These are phyloP conservation scores for Bipolaris oryzae DNA, from an alignment of 2,329 filamentous ascomycete species.

Conservation along the genomic window DNA sequence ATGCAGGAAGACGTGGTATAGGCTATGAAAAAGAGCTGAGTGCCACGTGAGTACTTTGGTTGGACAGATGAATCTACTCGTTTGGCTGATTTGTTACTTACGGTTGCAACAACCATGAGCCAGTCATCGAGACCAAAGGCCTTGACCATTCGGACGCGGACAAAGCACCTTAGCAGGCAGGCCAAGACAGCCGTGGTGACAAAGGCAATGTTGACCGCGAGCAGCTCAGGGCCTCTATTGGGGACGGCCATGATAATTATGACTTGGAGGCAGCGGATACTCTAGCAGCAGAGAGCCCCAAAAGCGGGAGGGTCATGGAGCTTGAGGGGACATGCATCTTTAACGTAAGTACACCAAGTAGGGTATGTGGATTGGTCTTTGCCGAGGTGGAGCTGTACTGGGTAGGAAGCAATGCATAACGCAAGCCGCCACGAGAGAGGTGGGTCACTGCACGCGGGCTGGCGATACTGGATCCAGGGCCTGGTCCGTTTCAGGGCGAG, in stretches of 20 bases:
- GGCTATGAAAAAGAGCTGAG: conserved; percentile 31
- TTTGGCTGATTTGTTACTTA: conserved; percentile 17
- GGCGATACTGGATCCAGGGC: conserved; percentile 20
- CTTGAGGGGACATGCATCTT: conserved; percentile 16
- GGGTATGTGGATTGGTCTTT: not conserved
- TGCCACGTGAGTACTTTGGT: conserved; percentile 3
- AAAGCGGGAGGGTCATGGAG: conserved; percentile 1
- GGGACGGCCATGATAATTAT: conserved; percentile 34
- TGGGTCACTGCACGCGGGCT: conserved; percentile 22
- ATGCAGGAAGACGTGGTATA: conserved; percentile 36
- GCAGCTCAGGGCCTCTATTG: conserved; percentile 43
- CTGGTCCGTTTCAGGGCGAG: conserved; percentile 29
- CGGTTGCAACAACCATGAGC: conserved; percentile 42
- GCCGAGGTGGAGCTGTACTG: conserved; percentile 18
- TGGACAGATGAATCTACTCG: no score
- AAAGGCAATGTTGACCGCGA: conserved; percentile 39
- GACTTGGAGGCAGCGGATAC: conserved; percentile 6
- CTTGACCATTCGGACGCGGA: conserved; percentile 42
- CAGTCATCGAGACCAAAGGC: conserved; percentile 46
- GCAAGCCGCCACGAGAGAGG: conserved; percentile 27
- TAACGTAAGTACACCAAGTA: conserved; percentile 19
- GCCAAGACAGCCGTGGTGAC: conserved; percentile 32
- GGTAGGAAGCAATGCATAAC: conserved; percentile 14
- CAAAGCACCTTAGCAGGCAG: conserved; percentile 37
- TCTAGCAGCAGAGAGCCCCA: conserved; percentile 13